Base-by-base conservation (phyloP, 2,329 filamentous ascomycete species). In the Alternaria brassicicola region DNA sequence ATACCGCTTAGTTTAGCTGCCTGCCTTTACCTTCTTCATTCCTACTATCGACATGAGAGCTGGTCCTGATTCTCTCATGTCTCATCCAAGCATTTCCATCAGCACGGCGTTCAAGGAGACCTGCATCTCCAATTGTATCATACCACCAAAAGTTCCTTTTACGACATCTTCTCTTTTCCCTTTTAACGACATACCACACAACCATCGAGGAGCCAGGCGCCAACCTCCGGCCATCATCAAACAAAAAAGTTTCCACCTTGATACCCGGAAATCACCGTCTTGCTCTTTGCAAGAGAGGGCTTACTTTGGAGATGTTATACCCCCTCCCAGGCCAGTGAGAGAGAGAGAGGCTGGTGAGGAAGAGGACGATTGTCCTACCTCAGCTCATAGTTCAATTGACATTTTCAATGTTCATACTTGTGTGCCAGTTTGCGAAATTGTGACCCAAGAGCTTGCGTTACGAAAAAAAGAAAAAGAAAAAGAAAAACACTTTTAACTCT, bases 51-150 rank as follows among this genome's bases (percentile, higher is more conserved):
- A n/a, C 21, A 43, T 56, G 74, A 75, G 76, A 76, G 74, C 74
- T 77, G 75, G 72, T 77, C 69, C 74, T 74, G 74, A 77, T 69
- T 76, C 75, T 75, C 74, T 76, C 74, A 39, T 57, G 41, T 25
- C 41, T 39, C 39, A 31, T 50, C 26, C 26, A 60, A 61, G 65
- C 55, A 57, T 48, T 46, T 50, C 42, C 55, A 54, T 43, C 58
- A 59, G 55, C 53, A 57, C 45, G 52, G 55, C 55, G 50, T 64
- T 64, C 21, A 26, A 33, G 43, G 49, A 60, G 52, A 52, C 53
- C 25, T 47, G 56, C 49, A 63, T 15, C 57, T 55, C 39, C 33
- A 31, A 52, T 35, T 53, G 55, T 57, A 57, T 31, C 52, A 58
- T 26, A 54, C 41, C 35, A 38, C 51, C 49, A 30, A 55, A 70